phyloP scores from a whole-genome alignment of 2,329 filamentous ascomycete species.

The Diplocarpon rosae region DNA sequence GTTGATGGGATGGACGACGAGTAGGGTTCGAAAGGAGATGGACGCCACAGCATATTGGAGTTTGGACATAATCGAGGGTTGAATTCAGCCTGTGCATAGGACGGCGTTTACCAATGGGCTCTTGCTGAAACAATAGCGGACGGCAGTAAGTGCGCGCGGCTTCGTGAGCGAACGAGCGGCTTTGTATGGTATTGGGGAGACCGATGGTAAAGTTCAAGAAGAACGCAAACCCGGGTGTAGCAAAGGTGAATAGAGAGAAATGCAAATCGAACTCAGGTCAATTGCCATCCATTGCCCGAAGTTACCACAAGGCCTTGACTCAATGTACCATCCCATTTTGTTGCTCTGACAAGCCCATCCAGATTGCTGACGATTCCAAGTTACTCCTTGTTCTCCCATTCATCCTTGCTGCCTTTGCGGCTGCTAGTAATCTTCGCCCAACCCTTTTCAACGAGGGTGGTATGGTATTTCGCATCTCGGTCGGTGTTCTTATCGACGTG shows the following conservation, averaged over 20 bases:
- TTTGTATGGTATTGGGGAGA: conserved; percentile 3
- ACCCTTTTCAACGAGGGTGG: conserved; percentile 43
- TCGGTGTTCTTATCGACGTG: conserved; percentile 47
- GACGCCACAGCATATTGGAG: conserved; percentile 3
- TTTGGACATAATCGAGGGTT: conserved; percentile 5
- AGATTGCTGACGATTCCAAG: not conserved
- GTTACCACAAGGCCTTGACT: not conserved
- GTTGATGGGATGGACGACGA: conserved; percentile 43
- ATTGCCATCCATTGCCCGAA: not conserved
- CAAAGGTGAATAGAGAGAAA: not conserved
- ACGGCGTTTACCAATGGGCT: conserved; percentile 9
- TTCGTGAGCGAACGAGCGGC: not conserved
- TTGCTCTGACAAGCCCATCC: too few relatives aligned
- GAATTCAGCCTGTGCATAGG: conserved; percentile 9
- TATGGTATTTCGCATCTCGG: conserved; percentile 45
- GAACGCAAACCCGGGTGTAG: not conserved
- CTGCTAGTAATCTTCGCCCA: conserved; percentile 7
- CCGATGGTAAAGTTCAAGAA: not conserved
- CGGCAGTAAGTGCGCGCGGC: not conserved
- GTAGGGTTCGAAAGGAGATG: not conserved
- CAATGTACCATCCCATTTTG: too few relatives aligned
- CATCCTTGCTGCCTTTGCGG: conserved; percentile 6
- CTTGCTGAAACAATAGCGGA: not conserved
- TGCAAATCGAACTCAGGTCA: not conserved
- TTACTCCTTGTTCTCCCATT: not conserved